These are phyloP conservation scores for Omphalotus olearius DNA, from an alignment of 1,284 basidiomycete species.

Conservation along the genomic window DNA sequence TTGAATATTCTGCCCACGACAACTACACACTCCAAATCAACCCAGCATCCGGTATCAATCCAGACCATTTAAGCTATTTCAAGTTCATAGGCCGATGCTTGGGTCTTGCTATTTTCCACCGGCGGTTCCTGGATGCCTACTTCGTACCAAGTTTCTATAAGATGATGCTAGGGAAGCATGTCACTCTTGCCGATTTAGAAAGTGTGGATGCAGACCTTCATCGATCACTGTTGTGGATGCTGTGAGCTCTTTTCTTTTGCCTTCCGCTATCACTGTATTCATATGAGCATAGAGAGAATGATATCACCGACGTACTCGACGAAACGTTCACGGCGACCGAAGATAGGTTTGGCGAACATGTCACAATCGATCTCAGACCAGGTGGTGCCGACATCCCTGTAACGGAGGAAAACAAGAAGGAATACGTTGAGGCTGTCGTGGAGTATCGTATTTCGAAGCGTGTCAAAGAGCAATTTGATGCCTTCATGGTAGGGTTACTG, in stretches of 20 bases:
- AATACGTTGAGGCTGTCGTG: constrained; percentile 94
- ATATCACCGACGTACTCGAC: constrained; percentile 92
- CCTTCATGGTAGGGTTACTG: constrained; percentile 94
- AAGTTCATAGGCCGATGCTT: constrained; percentile 97
- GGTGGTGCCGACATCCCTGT: constrained; percentile 84
- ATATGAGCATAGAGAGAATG: constrained; percentile 61
- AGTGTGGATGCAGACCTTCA: constrained; percentile 88
- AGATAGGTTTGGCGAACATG: constrained; percentile 96
- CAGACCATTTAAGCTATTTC: constrained; percentile 99
- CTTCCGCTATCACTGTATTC: constrained; percentile 3
- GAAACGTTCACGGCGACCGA: constrained; percentile 95
- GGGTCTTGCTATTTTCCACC: constrained; percentile 96
- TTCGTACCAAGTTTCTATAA: constrained; percentile 99
- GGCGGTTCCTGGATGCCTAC: constrained; percentile 98
- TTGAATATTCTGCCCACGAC: constrained; percentile 99
- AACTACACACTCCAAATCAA: constrained; percentile 99
- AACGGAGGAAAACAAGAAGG: constrained; percentile 98
- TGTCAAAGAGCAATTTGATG: constrained; percentile 93
- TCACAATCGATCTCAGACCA: constrained; percentile 90
- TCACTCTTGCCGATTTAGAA: constrained; percentile 84
- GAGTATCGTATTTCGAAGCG: constrained; percentile 93
- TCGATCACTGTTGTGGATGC: constrained; percentile 95
- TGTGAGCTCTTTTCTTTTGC: constrained; percentile 49
- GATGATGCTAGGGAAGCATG: constrained; percentile 92
- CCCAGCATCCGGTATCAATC: constrained; percentile 96